Conservation (phyloP, 257 asterid species). For the Nicotiana knightiana region DNA sequence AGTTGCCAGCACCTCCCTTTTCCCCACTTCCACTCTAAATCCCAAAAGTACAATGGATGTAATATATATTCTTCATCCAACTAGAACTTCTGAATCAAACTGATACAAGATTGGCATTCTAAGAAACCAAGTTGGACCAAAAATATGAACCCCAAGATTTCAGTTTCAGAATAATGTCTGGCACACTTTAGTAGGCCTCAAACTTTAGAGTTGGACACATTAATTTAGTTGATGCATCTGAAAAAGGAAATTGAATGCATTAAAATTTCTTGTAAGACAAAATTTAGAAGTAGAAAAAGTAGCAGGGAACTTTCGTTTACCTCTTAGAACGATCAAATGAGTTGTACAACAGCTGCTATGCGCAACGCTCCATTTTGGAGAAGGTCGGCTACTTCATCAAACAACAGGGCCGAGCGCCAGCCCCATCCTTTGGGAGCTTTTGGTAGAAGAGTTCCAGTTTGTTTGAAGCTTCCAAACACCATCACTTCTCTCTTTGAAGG, state of each 20-base stretch:
- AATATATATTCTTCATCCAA: too few species aligned
- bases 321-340: constrained; percentile 44
- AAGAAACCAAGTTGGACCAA: background rate
- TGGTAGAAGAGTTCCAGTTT: constrained; percentile 88
- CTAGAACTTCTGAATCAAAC: background rate
- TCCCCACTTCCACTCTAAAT: background rate
- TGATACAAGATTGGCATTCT: constrained; percentile 7
- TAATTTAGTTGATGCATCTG: constrained; percentile 5
- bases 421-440: constrained; percentile 99
- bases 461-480: constrained; percentile 95
- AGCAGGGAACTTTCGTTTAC: background rate
- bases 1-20: background rate
- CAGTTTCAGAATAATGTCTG: background rate
- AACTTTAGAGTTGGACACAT: background rate
- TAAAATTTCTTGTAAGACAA: background rate
- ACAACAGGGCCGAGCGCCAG: constrained; percentile 90
- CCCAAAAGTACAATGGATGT: too few species aligned
- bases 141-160: background rate
- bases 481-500: constrained; percentile 96
- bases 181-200: background rate
- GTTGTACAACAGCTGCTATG: constrained; percentile 85
- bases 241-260: background rate
- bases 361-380: constrained; percentile 84
- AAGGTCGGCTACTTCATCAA: constrained; percentile 78
- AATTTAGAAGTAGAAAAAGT: background rate